phyloP scores from a whole-genome alignment of 768 basidiomycete species.

The Kwoniella dendrophila region DNA sequence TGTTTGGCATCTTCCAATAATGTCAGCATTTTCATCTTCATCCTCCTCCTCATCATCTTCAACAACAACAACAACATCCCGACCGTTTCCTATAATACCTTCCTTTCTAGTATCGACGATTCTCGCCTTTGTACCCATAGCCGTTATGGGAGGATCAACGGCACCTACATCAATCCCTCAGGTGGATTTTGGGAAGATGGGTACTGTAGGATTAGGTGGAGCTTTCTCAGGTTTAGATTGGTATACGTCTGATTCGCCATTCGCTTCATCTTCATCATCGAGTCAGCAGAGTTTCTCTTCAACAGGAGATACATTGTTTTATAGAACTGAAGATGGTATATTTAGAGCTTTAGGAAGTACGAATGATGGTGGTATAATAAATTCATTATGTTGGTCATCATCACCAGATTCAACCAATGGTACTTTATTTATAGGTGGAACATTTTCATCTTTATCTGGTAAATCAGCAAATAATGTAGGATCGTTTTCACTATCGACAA shows the following conservation, averaged over 20 bases:
- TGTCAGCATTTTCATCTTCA: neutral
- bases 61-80: neutral
- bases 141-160: slow-evolving; percentile 34
- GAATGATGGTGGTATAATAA: slow-evolving; percentile 74
- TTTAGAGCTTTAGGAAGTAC: slow-evolving; percentile 74
- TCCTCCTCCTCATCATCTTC: neutral
- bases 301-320: slow-evolving; percentile 63
- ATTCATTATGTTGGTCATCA: slow-evolving; percentile 65
- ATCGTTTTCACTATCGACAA: slow-evolving; percentile 61
- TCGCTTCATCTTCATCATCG: slow-evolving; percentile 64
- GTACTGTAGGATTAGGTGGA: slow-evolving; percentile 83
- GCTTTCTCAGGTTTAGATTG: slow-evolving; percentile 80
- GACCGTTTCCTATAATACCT: slow-evolving; percentile 12
- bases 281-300: slow-evolving; percentile 58
- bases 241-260: slow-evolving; percentile 38
- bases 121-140: slow-evolving; percentile 24
- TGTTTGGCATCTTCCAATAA: too few species aligned
- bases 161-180: slow-evolving; percentile 59
- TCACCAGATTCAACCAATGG: slow-evolving; percentile 54
- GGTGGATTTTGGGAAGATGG: slow-evolving; percentile 81
- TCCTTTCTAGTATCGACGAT: slow-evolving; percentile 27
- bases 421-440: slow-evolving; percentile 78
- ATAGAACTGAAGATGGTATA: slow-evolving; percentile 67
- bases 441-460: slow-evolving; percentile 72
- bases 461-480: slow-evolving; percentile 71